Conservation (phyloP, 768 basidiomycete genomes). For the Mycena leptocephala region DNA sequence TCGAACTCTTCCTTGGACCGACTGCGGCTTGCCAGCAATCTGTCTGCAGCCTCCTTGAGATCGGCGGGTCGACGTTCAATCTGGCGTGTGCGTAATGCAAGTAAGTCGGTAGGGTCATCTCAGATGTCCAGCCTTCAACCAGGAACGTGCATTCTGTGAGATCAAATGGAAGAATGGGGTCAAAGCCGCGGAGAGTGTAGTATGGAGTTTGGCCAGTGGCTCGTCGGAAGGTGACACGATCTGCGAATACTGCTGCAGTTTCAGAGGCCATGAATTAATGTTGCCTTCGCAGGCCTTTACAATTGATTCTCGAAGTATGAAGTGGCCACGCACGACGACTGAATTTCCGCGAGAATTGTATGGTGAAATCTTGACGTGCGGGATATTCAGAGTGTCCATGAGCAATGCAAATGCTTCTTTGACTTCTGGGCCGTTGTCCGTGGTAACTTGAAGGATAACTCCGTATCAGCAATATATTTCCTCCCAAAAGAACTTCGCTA, state of each 20-base stretch:
- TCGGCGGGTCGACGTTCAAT: slow-evolving; percentile 20
- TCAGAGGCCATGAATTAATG: slow-evolving; percentile 8
- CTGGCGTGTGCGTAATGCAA: slow-evolving; percentile 42
- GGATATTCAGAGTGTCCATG: not conserved
- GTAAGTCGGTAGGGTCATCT: slow-evolving; percentile 34
- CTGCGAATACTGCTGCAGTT: slow-evolving; percentile 20
- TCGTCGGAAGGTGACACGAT: slow-evolving; percentile 31
- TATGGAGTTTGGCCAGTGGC: slow-evolving; percentile 38
- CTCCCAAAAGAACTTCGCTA: slow-evolving; percentile 50
- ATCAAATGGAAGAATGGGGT: slow-evolving; percentile 50
- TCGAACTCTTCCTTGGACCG: not conserved
- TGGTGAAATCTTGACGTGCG: slow-evolving; percentile 13
- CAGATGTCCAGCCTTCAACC: slow-evolving; percentile 30
- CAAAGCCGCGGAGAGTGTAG: slow-evolving; percentile 43
- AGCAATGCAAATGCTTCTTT: slow-evolving; percentile 31
- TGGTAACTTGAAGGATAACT: slow-evolving; percentile 36
- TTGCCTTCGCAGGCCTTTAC: slow-evolving; percentile 14
- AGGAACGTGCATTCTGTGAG: slow-evolving; percentile 48
- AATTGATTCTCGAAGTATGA: not conserved
- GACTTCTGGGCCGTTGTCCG: slow-evolving; percentile 47
- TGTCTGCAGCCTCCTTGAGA: not conserved
- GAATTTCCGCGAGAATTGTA: slow-evolving; percentile 11
- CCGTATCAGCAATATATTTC: slow-evolving; percentile 52
- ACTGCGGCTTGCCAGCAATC: not conserved
- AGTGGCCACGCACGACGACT: slow-evolving; percentile 12